Base-by-base conservation (phyloP, 2,329 filamentous ascomycete species). In the Scedosporium minutisporum region DNA sequence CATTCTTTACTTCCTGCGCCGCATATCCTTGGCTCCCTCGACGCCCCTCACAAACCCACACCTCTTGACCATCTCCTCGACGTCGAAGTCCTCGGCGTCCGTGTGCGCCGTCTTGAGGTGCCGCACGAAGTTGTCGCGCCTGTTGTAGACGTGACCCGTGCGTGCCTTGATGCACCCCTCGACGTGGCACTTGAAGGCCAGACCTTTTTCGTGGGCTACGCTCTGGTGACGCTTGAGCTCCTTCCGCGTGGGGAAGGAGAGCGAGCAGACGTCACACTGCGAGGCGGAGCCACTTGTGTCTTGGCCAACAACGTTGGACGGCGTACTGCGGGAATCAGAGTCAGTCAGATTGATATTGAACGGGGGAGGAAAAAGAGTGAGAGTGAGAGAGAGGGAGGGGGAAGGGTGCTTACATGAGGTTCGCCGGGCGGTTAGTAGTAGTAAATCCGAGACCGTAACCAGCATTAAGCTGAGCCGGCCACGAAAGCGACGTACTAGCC, bases 81-180 rank as follows among this genome's bases (percentile, higher is more conserved):
- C 25, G 25, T 60, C 58, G 14, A 33, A 23, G 16, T 53, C 48
- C n/a, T 63, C 60, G 2, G 61, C 48, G 25, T 59, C 64, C 46
- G 61, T 60, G 61, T 70, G 68, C 58, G 66, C 65, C 42, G 66
- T 69, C 57, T 66, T 63, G 25, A 70, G 63, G 61, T 70, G 68
- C 10, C 68, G 62, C 29, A 67, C 59, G 57, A 70, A 70, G 66
- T 70, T 70, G 64, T 70, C 68, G 23, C 66, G 65, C 14, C 68
- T 67, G 61, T 69, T 70, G 60, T 69, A 70, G 27, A 69, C 65
- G 61, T 70, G 68, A 6, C 66, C 65, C 41, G 62, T 67, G 63
- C 64, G 63, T 57, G 68, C 65, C 63, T 70, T 70, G 21, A 64
- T 65, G 64, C 68, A 70, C n/a, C 67, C 67, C n/a, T 62, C 41